Evolutionary conservation across 1,139 yeast genomes (phyloP).

Genomic region (Scheffersomyces segobiensis): DNA sequence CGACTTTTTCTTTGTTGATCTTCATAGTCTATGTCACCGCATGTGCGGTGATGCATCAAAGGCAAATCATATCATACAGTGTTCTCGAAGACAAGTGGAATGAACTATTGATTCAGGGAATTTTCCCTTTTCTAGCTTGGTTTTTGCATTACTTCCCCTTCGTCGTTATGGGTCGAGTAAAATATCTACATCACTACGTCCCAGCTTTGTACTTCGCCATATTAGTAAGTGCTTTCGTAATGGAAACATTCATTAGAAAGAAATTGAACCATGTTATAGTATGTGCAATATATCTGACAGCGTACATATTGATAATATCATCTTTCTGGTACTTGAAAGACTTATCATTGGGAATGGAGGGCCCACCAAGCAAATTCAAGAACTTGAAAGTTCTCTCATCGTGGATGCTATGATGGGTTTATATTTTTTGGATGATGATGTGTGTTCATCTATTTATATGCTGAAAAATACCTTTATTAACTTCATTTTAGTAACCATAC

Average conservation of each 20-base stretch:
- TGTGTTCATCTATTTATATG: too few relatives aligned
- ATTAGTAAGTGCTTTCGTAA: constrained; percentile 32
- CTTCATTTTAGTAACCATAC: too few relatives aligned
- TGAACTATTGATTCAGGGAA: constrained; percentile 25
- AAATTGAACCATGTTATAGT: constrained; percentile 12
- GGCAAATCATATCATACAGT: constrained; percentile 25
- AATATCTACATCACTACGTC: constrained; percentile 37
- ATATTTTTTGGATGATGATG: too few relatives aligned
- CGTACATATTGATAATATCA: constrained; percentile 24
- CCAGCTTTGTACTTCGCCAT: constrained; percentile 39
- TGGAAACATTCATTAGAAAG: constrained; percentile 28
- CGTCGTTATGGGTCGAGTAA: constrained; percentile 35
- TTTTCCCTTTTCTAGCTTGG: constrained; percentile 35
- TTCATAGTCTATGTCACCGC: constrained; percentile 20
- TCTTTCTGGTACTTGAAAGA: constrained; percentile 31
- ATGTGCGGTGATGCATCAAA: constrained; percentile 27
- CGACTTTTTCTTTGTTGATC: constrained; percentile 31
- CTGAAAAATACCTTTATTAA: too few relatives aligned
- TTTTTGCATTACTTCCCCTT: constrained; percentile 33
- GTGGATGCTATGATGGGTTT: constrained; percentile 25
- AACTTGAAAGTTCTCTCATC: constrained; percentile 26
- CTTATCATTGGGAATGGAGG: constrained; percentile 38
- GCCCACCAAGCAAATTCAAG: constrained; percentile 20
- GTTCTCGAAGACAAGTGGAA: constrained; percentile 24
- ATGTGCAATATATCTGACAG: constrained; percentile 14